Evolutionary conservation across 2,329 filamentous ascomycete species (phyloP), one percentile per base, ranked within the genome.

Genomic region (Botrytis sinoallii): DNA sequence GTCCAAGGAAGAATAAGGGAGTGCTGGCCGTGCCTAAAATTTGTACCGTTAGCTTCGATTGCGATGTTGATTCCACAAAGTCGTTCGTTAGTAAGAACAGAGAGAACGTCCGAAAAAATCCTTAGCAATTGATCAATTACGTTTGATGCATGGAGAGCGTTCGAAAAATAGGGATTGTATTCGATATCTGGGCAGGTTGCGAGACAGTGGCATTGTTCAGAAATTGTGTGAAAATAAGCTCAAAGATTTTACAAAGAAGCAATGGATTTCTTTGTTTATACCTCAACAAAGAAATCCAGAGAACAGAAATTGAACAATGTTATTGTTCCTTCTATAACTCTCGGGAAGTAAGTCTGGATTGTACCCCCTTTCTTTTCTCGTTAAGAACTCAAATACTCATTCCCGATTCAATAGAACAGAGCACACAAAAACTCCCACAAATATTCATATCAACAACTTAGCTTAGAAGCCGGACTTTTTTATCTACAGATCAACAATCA

Each of bases 201-300:
- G n/a, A 57, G 48, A 44, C 32, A 69, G 29, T n/a, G 6, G 20
- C 38, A 32, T 57, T 69, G 66, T 69, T 69, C 18, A 32, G n/a
- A 57, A 0, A 16, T 57, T 3, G 18, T 57, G 35, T 2, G 9
- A 3, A 6, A 18, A 42, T 2, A 22, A 16, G 14, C 40, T 29
- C 9, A 29, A 1, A 6, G n/a, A 18, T 57, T 9, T 14, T 20
- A 68, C 35, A 55, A 55, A 40, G 46, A 55, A 29, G 8, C 0
- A 29, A 68, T 29, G 1, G 0, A 20, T 1, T 20, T 25, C 35
- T 10, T 14, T 52, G 16, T 14, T 4, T 4, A 7, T 12, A 6
- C 4, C 29, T 5, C 14, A 40, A 42, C 18, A 69, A 42, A 44
- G n/a, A 25, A 44, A 22, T 25, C 14, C 0, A 42, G 16, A 42